Evolutionary conservation across 2,329 filamentous ascomycete species (phyloP), one percentile per base, ranked within the genome.

Genomic region (Hypoxylon sp.): DNA sequence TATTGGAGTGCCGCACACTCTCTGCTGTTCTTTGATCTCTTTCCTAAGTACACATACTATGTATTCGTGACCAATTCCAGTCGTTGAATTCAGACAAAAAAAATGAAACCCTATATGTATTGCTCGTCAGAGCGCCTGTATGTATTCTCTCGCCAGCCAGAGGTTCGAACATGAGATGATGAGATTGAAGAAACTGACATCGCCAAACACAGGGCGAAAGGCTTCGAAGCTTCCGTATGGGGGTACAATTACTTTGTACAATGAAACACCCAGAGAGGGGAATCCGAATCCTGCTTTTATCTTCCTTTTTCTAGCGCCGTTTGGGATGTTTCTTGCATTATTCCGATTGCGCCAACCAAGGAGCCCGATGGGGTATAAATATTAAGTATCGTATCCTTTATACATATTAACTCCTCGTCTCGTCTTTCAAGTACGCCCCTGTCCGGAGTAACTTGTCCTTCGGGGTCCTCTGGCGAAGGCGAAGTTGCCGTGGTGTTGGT

Each of bases 401-500:
- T 19, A 29, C 38, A 31, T 40, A 32, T 25, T 20, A 34, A 48
- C 41, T 42, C 13, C 37, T 16, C 38, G 20, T 36, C 7, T 19
- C 35, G 20, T 15, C 35, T 51, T 29, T 45, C 36, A 55, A 35
- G 12, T 41, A 31, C 55, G 51, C 12, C 31, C 17, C 21, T 55
- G 29, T 31, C 51, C 55, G 44, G 32, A 49, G 38, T 57, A 50
- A 25, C 56, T 59, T 29, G 52, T 47, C 17, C 58, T 56, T 29
- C 42, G 47, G 3, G 58, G 58, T 2, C 58, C 58, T 41, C 49
- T 30, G 9, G 55, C 58, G 23, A 57, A 60, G 27, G 58, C 23
- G 37, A 51, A 60, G 36, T 60, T 58, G 2, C 51, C 51, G 48
- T 54, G 50, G 11, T 49, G 48, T 13, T 55, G 48, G 16, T 52